A percentile compares a stretch with the other conserved stretches of the same genome.
These are phyloP conservation scores for Lentinula raphanica DNA, from an alignment of 768 basidiomycete species.

Conservation along the genomic window DNA sequence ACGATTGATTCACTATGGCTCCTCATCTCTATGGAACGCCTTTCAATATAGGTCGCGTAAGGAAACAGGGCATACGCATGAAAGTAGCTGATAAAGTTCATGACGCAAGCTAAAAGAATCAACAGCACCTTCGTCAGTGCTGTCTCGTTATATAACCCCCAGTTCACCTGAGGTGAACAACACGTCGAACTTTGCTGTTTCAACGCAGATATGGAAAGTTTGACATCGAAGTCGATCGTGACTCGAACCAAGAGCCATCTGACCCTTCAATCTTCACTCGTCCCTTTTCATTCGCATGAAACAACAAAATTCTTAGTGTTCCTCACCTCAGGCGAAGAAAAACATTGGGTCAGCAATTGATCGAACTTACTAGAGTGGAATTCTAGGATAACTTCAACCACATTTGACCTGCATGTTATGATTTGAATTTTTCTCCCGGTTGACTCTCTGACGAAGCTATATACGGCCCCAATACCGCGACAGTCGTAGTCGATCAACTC, in stretches of 20 bases:
- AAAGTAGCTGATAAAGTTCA: constrained; percentile 39
- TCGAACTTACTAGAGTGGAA: constrained; percentile 51
- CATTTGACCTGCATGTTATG: constrained; percentile 26
- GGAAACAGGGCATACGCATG: constrained; percentile 39
- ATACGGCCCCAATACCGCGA: constrained; percentile 10
- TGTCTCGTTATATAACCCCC: no score
- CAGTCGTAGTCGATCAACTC: no score
- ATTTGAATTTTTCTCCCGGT: constrained; percentile 31
- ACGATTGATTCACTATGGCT: constrained; percentile 12
- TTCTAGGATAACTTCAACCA: constrained; percentile 33
- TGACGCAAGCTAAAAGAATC: constrained; percentile 29
- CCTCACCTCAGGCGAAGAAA: no score
- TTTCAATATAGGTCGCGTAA: constrained; percentile 30
- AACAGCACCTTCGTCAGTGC: neutral
- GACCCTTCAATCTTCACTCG: no score
- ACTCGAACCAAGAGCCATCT: no score
- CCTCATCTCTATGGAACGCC: neutral
- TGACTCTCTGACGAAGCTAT: constrained; percentile 25
- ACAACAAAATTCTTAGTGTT: no score
- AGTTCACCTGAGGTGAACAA: no score
- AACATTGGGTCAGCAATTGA: no score
- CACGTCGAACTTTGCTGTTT: no score
- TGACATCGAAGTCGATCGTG: no score
- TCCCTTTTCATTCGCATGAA: no score
- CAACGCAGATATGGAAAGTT: neutral